A percentile compares a stretch with the other conserved stretches of the same genome.
These are phyloP conservation scores for Arabidopsis thaliana DNA, from an alignment of 345 rosid species.

Conservation along the genomic window TAIR10.1 NC_003070.9:7235501-7236000, in stretches of 20 bases:
- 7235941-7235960: slow-evolving; percentile 38
- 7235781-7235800: slow-evolving; percentile 6
- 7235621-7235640: slow-evolving; percentile 21
- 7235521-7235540: slow-evolving; percentile 41
- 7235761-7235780: slow-evolving; percentile 6
- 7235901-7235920: slow-evolving; percentile 32
- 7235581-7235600: slow-evolving; percentile 20
- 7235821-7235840: slow-evolving; percentile 25
- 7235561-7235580: slow-evolving; percentile 24
- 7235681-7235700: slow-evolving; percentile 12
- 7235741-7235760: slow-evolving; percentile 25
- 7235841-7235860: slow-evolving; percentile 25
- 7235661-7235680: slow-evolving; percentile 1
- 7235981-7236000: slow-evolving; percentile 26
- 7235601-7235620: slow-evolving; percentile 26
- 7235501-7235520: slow-evolving; percentile 35
- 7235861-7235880: slow-evolving; percentile 22
- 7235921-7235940: slow-evolving; percentile 38
- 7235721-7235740: not conserved
- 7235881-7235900: slow-evolving; percentile 42
- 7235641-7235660: not conserved
- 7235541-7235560: slow-evolving; percentile 32
- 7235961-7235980: slow-evolving; percentile 29
- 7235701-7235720: not conserved
- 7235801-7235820: not conserved